These are phyloP conservation scores for Xylaria nigripes DNA, from an alignment of 495 filamentous ascomycete species.

Conservation along the genomic window DNA sequence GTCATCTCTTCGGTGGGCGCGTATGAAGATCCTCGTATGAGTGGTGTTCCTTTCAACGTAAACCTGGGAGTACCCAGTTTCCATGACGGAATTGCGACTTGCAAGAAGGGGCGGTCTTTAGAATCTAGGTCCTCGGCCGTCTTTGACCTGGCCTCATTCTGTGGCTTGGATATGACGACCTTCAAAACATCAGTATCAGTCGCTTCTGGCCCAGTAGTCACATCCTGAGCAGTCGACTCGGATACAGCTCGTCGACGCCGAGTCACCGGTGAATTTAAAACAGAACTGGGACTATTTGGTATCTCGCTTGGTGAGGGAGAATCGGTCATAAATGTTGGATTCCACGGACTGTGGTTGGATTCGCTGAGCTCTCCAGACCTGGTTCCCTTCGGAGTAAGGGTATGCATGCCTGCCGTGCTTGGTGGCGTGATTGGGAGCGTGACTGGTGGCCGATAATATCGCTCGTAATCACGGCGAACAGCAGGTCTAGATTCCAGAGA, in stretches of 20 bases:
- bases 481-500: constrained; percentile 42
- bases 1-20: constrained; percentile 45
- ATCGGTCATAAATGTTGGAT: constrained; percentile 25
- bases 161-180: constrained; percentile 74
- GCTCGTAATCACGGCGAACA: constrained; percentile 48
- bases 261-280: constrained; percentile 15
- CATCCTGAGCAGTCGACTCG: constrained; percentile 40
- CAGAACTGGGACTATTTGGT: constrained; percentile 25
- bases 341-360: constrained; percentile 30
- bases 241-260: constrained; percentile 42
- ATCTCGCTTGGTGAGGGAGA: constrained; percentile 24
- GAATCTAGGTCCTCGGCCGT: constrained; percentile 51
- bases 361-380: constrained; percentile 37
- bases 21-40: constrained; percentile 68
- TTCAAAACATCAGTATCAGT: constrained; percentile 60
- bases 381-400: constrained; percentile 28
- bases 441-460: constrained; percentile 51
- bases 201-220: constrained; percentile 42
- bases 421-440: constrained; percentile 52
- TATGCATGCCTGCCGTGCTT: constrained; percentile 46
- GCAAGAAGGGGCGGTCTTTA: constrained; percentile 49
- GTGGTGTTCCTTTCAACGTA: constrained; percentile 66
- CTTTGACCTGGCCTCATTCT: constrained; percentile 49
- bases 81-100: constrained; percentile 81
- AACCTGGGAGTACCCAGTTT: constrained; percentile 77